Evolutionary conservation across 2,329 filamentous ascomycete genomes (phyloP), one percentile per base, ranked within the genome.

Genomic region (Emergomyces orientalis): DNA sequence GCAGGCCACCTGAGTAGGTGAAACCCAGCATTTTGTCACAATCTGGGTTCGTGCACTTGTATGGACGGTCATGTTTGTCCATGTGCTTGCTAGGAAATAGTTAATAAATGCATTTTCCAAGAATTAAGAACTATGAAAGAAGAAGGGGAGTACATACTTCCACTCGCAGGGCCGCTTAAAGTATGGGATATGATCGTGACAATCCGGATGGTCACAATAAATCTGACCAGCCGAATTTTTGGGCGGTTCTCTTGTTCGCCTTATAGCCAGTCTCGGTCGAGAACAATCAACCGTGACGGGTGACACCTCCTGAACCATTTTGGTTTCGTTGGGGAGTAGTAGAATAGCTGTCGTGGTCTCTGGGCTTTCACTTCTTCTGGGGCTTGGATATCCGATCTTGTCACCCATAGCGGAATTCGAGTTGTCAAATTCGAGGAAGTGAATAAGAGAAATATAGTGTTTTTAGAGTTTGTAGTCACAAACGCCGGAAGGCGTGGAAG

Each of bases 21-120:
- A 97, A 97, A 1, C 93, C 93, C 60, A 90, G 89, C 0, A 96
- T 83, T 71, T 96, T 96, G 71, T 93, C 90, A 75, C 93, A 97
- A 45, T 88, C 89, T n/a, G 85, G 82, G 52, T 88, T 86, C 27
- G 80, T 82, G 75, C 93, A 97, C 70, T 91, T 89, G 73, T 97
- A 97, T 1, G 93, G 93, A 14, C 93, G 84, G 69, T 96, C 91
- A 74, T 97, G 93, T 74, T 96, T 96, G 78, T 97, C 93, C 92
- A 97, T 97, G 74, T 97, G 93, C 78, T 97, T 97, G 73, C 91
- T 60, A 43, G 64, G 62, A 55, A 65, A 49, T 37, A 43, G 25
- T 60, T 25, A 55, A 60, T 62, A 56, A 4, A 41, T 32, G 54
- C 47, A 19, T 32, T 54, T n/a, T 32, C 13, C 30, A 34, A 37